Evolutionary conservation across 2,329 filamentous ascomycete species (phyloP).

Genomic region (Escovopsis sp.): DNA sequence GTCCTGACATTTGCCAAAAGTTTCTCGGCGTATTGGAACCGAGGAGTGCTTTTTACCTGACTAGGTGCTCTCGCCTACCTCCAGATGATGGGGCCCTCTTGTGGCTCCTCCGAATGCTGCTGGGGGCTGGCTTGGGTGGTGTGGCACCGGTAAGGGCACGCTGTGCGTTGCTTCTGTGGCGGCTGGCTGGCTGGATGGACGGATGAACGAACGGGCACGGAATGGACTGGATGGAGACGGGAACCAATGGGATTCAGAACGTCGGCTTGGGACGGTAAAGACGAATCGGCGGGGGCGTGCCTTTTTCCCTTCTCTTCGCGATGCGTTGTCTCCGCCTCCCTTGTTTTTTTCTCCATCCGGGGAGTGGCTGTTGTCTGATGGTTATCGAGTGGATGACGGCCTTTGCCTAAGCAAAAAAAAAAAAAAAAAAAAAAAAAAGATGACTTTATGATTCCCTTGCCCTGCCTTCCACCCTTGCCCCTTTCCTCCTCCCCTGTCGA

Average conservation of each 20-base stretch:
- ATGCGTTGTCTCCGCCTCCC: no score
- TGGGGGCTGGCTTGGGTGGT: slow-evolving; percentile 20
- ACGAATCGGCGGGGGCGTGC: slow-evolving; percentile 3
- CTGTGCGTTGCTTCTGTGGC: slow-evolving; percentile 21
- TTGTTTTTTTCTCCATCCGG: not conserved
- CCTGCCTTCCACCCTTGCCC: slow-evolving; percentile 3
- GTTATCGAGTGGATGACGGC: slow-evolving; percentile 7
- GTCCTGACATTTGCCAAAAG: slow-evolving; percentile 21
- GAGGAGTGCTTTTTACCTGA: slow-evolving; percentile 18
- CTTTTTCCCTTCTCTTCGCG: slow-evolving; percentile 1
- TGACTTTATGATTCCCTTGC: not conserved
- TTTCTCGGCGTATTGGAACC: slow-evolving; percentile 22
- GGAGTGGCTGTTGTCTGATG: slow-evolving; percentile 13
- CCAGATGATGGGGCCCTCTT: not conserved
- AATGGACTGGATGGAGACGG: slow-evolving; percentile 15
- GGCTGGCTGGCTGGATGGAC: slow-evolving; percentile 18
- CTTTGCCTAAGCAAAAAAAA: slow-evolving; percentile 1
- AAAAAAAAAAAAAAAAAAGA: not conserved
- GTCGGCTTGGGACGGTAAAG: slow-evolving; percentile 5
- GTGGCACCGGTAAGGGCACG: slow-evolving; percentile 19
- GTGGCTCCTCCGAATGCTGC: slow-evolving; percentile 13
- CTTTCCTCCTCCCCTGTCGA: not conserved
- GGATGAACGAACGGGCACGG: slow-evolving; percentile 16
- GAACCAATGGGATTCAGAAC: slow-evolving; percentile 20
- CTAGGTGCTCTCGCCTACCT: slow-evolving; percentile 9